Percentiles rank a stretch among this genome's conserved stretches.
Evolutionary conservation across 140 eudicot species (phyloP).

Genomic region (Oenanthe javanica): DNA sequence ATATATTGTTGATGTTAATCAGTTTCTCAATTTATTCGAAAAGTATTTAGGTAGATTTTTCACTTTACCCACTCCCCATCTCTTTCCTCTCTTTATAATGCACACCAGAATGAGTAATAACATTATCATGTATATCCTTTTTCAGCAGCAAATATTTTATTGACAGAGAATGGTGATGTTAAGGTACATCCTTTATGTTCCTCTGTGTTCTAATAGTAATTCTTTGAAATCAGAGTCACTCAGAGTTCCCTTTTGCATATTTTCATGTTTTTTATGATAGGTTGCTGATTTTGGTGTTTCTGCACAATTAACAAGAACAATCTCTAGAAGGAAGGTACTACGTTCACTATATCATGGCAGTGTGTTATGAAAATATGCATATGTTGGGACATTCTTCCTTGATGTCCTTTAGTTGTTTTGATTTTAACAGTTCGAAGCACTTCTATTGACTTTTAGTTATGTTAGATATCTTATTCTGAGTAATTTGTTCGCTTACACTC

Average conservation of each 20-base stretch:
- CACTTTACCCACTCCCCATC: not conserved
- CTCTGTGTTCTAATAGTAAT: not conserved
- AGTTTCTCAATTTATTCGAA: not conserved
- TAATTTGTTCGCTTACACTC: no score
- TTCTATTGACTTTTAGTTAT: not conserved
- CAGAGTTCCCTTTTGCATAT: not conserved
- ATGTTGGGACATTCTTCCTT: not conserved
- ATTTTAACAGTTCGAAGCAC: not conserved
- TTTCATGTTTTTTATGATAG: slow-evolving; percentile 22
- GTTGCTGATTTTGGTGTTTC: slow-evolving; percentile 98
- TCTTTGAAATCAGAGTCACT: not conserved
- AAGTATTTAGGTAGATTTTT: not conserved
- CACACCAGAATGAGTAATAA: slow-evolving; percentile 8
- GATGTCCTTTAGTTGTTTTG: not conserved
- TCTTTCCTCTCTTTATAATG: not conserved
- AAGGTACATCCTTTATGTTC: slow-evolving; percentile 40
- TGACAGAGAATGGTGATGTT: slow-evolving; percentile 94
- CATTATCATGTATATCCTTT: slow-evolving; percentile 21
- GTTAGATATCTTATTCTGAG: not conserved
- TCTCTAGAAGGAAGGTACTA: slow-evolving; percentile 84
- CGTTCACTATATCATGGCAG: not conserved
- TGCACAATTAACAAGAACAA: slow-evolving; percentile 84
- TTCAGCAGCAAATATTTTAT: slow-evolving; percentile 91
- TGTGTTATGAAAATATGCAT: not conserved
- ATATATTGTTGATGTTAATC: not conserved